Base-by-base conservation (phyloP, 805 yeast genomes). In the Jamesozyma lodderae region DNA sequence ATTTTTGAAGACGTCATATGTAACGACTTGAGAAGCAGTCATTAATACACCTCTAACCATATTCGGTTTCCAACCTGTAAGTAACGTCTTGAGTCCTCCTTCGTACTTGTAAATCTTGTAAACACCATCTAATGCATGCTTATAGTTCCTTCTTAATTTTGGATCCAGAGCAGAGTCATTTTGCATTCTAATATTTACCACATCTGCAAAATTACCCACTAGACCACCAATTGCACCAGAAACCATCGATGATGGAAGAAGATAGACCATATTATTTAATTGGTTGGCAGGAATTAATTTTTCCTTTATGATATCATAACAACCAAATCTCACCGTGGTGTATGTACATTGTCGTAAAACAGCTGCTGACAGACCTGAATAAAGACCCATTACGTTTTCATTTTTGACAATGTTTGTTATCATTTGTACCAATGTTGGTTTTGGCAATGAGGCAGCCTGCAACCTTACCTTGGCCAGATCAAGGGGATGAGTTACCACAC, bases 1-100 rank as follows among this genome's bases (percentile, higher is more conserved):
- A 13, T 64, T 60, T 57, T 85, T 85, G 21, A 83, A 78, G 25
- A 79, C 68, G 57, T 85, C 95, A 53, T 85, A 85, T 0, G 94
- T 80, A 4, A 84, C 95, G 39, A 84, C 92, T 57, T 85, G 95
- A 3, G 90, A 79, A 0, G 94, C 88, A 0, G 95, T 85, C 95
- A 85, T 85, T 40, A 85, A 66, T 7, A 84, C 74, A 25, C 94
- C 95, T 55, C 95, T 72, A 2, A 77, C 71, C 46, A 83, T 68
- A 55, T 85, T 85, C 14, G 95, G 94, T 9, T 70, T 72, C 40
- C 82, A 67, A 1, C 95, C 95, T 44, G 88, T 68, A 52, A 81
- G 77, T 37, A 82, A 62, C 1, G 85, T 67, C 7, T 51, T 37
- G 1, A 68, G 49, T 13, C 82, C 81, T 20, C 81, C 80, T 55